These are phyloP conservation scores for Atractiella rhizophila DNA, from an alignment of 768 basidiomycete species.

Conservation along the genomic window DNA sequence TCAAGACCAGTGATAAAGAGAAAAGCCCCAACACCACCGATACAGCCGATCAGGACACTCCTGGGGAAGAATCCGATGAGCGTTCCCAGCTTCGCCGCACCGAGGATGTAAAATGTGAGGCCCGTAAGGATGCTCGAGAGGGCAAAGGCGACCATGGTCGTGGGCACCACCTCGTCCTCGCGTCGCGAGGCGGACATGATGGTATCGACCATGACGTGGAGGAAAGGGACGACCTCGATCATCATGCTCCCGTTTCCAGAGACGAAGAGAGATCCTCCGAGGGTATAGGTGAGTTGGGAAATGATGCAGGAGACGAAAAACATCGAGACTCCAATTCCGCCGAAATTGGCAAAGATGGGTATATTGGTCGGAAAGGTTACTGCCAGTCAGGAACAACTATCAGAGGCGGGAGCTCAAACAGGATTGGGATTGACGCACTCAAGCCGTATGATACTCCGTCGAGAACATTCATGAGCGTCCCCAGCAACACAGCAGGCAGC, in stretches of 20 bases:
- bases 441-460: constrained; percentile 93
- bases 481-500: constrained; percentile 63
- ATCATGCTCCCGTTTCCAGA: constrained; percentile 74
- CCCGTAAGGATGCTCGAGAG: constrained; percentile 57
- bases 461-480: constrained; percentile 60
- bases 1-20: constrained; percentile 75
- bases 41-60: constrained; percentile 79
- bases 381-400: not conserved
- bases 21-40: constrained; percentile 89
- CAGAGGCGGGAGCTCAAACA: not conserved
- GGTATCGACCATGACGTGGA: constrained; percentile 61
- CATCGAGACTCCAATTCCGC: constrained; percentile 78
- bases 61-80: constrained; percentile 88
- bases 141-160: constrained; percentile 68
- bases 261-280: constrained; percentile 67
- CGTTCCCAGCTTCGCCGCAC: constrained; percentile 49
- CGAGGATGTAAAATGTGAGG: constrained; percentile 7
- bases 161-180: constrained; percentile 55
- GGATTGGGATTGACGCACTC: constrained; percentile 13
- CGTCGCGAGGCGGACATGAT: constrained; percentile 51
- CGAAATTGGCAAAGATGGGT: constrained; percentile 49
- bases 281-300: constrained; percentile 56
- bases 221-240: constrained; percentile 96
- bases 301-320: constrained; percentile 28
- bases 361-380: constrained; percentile 67